These are phyloP conservation scores for Tuber indicum DNA, from an alignment of 495 filamentous ascomycete species.

Conservation along the genomic window DNA sequence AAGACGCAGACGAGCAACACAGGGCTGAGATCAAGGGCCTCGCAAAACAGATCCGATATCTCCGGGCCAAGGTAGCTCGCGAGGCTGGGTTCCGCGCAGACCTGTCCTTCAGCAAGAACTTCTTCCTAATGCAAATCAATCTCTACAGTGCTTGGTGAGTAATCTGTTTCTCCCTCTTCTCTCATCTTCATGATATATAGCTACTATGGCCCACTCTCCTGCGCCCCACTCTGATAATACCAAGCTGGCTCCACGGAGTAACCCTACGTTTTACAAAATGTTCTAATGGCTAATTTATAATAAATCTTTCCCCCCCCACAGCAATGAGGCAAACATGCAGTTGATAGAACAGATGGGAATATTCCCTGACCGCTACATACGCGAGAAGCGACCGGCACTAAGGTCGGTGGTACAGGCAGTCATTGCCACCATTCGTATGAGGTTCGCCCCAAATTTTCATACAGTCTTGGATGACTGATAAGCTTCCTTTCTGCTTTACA, in stretches of 20 bases:
- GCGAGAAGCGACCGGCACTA: constrained; percentile 44
- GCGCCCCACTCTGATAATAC: not conserved
- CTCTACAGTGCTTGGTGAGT: constrained; percentile 81
- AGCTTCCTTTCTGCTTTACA: not conserved
- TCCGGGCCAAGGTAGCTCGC: constrained; percentile 67
- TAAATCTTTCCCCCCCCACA: constrained; percentile 42
- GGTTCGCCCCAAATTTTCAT: constrained; percentile 21
- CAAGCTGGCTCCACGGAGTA: constrained; percentile 9
- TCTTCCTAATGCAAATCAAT: constrained; percentile 69
- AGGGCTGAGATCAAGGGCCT: constrained; percentile 75
- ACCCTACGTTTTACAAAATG: constrained; percentile 25
- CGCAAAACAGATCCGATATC: constrained; percentile 81
- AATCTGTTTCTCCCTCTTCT: constrained; percentile 26
- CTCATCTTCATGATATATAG: not conserved
- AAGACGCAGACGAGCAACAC: constrained; percentile 55
- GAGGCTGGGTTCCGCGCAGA: constrained; percentile 73
- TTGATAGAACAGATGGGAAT: constrained; percentile 76
- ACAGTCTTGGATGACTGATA: not conserved
- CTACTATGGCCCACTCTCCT: not conserved
- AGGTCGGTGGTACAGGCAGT: constrained; percentile 37
- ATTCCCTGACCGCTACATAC: constrained; percentile 46
- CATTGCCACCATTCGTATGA: constrained; percentile 39
- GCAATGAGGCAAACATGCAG: constrained; percentile 83
- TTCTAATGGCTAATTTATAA: constrained; percentile 29
- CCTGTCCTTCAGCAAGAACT: constrained; percentile 72